Conservation (phyloP, 345 rosid species). For the Salix koriyanagi region DNA sequence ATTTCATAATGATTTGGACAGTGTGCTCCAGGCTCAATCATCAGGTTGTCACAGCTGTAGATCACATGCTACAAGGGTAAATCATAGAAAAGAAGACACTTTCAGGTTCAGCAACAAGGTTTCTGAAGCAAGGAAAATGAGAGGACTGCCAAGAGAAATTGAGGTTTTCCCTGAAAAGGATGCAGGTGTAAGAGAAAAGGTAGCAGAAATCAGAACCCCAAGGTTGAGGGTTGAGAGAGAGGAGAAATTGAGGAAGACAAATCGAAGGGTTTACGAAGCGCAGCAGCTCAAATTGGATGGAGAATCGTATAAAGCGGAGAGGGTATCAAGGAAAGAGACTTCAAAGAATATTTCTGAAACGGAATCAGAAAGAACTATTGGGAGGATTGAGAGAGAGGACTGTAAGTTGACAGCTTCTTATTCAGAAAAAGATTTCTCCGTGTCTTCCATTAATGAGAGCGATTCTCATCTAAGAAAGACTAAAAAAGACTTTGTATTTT, state of each 20-base stretch:
- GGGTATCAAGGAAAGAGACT: conserved; percentile 13
- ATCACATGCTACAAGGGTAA: conserved; percentile 24
- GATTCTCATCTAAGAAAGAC: conserved; percentile 14
- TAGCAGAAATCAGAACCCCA: conserved; percentile 50
- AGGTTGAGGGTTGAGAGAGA: conserved; percentile 38
- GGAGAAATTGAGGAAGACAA: conserved; percentile 32
- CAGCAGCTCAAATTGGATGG: conserved; percentile 26
- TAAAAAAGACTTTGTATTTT: conserved; percentile 22
- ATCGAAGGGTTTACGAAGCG: conserved; percentile 31
- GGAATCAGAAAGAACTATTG: background rate
- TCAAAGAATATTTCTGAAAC: background rate
- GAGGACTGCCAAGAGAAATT: conserved; percentile 31
- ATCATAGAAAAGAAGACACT: conserved; percentile 25
- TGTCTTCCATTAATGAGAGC: conserved; percentile 17
- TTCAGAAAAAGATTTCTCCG: conserved; percentile 8
- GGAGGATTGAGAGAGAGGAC: conserved; percentile 13
- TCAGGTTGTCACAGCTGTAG: conserved; percentile 29
- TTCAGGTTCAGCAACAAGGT: conserved; percentile 40
- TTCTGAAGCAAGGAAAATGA: conserved; percentile 40
- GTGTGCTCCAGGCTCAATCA: conserved; percentile 20
- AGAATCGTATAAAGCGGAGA: conserved; percentile 14
- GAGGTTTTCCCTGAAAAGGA: conserved; percentile 25
- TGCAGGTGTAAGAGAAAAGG: conserved; percentile 21
- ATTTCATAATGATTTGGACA: conserved; percentile 29
- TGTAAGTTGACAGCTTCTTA: conserved; percentile 12